Percentiles rank a stretch among this genome's conserved stretches.
These are phyloP conservation scores for Trichoderma harzianum DNA, from an alignment of 2,329 filamentous ascomycete genomes.

Conservation along the genomic window DNA sequence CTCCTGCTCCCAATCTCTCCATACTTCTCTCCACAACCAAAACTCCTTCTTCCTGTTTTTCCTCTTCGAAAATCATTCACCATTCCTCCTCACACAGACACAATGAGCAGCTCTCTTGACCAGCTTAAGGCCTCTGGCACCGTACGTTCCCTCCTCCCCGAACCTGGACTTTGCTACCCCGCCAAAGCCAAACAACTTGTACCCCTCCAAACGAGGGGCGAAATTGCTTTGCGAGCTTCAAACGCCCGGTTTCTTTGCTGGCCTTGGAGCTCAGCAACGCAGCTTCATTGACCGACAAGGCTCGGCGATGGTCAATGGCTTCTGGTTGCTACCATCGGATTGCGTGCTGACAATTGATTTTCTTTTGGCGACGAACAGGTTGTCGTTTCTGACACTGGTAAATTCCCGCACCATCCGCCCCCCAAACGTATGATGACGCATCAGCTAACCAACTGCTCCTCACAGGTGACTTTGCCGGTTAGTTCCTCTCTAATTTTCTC, in stretches of 20 bases:
- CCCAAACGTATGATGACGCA: background rate
- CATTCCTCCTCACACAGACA: slow-evolving; percentile 23
- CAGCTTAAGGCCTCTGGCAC: slow-evolving; percentile 97
- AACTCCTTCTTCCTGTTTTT: background rate
- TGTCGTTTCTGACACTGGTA: slow-evolving; percentile 96
- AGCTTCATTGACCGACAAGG: background rate
- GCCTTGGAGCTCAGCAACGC: background rate
- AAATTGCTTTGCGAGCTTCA: background rate
- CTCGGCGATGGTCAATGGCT: background rate
- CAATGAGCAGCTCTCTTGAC: slow-evolving; percentile 86
- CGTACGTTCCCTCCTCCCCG: slow-evolving; percentile 55
- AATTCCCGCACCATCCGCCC: slow-evolving; percentile 38
- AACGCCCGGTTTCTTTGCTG: background rate
- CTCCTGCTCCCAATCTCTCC: background rate
- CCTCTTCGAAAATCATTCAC: slow-evolving; percentile 3
- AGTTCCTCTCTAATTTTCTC: slow-evolving; percentile 37
- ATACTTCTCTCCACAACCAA: background rate
- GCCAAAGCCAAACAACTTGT: background rate
- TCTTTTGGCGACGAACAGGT: slow-evolving; percentile 56
- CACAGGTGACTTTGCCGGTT: slow-evolving; percentile 73
- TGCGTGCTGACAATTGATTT: slow-evolving; percentile 10
- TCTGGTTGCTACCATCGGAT: background rate
- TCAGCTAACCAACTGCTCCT: slow-evolving; percentile 27
- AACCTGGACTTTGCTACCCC: background rate
- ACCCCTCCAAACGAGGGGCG: background rate